phyloP scores from a whole-genome alignment of 2,329 filamentous ascomycete species.

The Huntiella bhutanensis region DNA sequence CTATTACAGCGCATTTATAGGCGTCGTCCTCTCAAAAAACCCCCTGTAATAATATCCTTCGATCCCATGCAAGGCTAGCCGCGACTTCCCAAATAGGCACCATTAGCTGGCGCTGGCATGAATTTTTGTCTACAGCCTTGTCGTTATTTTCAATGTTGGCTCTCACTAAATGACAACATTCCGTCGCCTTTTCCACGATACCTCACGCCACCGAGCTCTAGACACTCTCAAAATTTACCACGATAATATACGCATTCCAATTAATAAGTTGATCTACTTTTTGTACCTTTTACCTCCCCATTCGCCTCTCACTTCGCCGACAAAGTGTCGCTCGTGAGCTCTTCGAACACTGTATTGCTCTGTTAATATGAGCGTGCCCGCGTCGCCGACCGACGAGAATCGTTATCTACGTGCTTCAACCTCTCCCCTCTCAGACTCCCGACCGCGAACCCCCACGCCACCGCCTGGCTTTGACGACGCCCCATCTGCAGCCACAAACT shows the following conservation, averaged over 20 bases:
- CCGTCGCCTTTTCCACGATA: conserved; percentile 9
- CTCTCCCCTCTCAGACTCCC: conserved; percentile 12
- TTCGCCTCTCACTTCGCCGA: conserved; percentile 33
- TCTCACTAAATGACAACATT: conserved; percentile 4
- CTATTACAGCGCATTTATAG: too few relatives aligned
- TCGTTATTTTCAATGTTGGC: not conserved
- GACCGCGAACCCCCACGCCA: conserved; percentile 13
- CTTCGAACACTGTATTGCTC: conserved; percentile 13
- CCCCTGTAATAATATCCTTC: too few relatives aligned
- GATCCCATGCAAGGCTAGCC: conserved; percentile 1
- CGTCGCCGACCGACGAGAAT: conserved; percentile 28
- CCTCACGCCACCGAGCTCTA: conserved; percentile 21
- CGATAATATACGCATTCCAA: conserved; percentile 25
- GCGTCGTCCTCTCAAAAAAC: too few relatives aligned
- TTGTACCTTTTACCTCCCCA: conserved; percentile 38
- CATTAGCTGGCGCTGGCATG: not conserved
- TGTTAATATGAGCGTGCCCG: conserved; percentile 40
- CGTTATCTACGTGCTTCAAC: conserved; percentile 12
- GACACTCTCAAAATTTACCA: conserved; percentile 35
- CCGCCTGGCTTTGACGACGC: conserved; percentile 4
- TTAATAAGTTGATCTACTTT: conserved; percentile 34
- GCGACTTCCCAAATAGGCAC: too few relatives aligned
- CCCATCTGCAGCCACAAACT: conserved; percentile 5
- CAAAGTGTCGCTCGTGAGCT: conserved; percentile 25
- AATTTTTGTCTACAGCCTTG: not conserved